Percentiles rank a stretch among this genome's conserved stretches.
phyloP scores from a whole-genome alignment of 2,329 filamentous ascomycete species.

The Trichoderma sp. region DNA sequence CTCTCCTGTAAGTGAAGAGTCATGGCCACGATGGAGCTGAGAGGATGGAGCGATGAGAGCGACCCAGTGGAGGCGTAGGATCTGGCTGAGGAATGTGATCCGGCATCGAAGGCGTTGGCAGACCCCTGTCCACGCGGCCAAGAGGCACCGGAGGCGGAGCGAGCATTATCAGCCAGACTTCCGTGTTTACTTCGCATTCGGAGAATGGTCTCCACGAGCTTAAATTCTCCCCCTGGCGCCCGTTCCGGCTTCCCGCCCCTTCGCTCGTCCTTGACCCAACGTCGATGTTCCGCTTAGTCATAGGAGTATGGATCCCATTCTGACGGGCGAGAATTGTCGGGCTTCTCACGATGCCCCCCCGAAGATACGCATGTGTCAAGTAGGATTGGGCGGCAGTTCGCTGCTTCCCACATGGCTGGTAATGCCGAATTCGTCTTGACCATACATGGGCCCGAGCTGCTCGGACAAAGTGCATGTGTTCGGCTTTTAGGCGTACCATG shows the following conservation, averaged over 20 bases:
- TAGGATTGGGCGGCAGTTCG: no score
- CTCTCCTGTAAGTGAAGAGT: neutral
- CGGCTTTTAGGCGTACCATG: neutral
- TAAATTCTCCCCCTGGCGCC: constrained; percentile 23
- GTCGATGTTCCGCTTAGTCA: constrained; percentile 24
- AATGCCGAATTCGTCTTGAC: no score
- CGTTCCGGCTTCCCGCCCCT: constrained; percentile 3
- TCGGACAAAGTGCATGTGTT: no score
- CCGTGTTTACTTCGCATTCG: constrained; percentile 18
- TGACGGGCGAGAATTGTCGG: no score
- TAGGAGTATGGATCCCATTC: neutral
- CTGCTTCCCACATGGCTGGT: no score
- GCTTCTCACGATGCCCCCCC: no score
- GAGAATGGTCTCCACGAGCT: constrained; percentile 20
- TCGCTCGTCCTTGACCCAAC: neutral
- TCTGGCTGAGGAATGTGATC: constrained; percentile 10
- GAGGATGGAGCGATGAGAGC: neutral
- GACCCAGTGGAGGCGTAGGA: constrained; percentile 12
- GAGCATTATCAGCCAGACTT: neutral
- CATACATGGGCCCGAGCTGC: no score
- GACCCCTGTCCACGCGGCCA: constrained; percentile 7
- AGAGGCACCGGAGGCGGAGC: neutral
- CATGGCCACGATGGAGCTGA: constrained; percentile 16
- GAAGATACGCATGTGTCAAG: no score
- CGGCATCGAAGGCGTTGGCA: no score